Evolutionary conservation across 352 stramenopile genomes (phyloP), one percentile per base, ranked within the genome.

Genomic region (Phytophthora hybrid): DNA sequence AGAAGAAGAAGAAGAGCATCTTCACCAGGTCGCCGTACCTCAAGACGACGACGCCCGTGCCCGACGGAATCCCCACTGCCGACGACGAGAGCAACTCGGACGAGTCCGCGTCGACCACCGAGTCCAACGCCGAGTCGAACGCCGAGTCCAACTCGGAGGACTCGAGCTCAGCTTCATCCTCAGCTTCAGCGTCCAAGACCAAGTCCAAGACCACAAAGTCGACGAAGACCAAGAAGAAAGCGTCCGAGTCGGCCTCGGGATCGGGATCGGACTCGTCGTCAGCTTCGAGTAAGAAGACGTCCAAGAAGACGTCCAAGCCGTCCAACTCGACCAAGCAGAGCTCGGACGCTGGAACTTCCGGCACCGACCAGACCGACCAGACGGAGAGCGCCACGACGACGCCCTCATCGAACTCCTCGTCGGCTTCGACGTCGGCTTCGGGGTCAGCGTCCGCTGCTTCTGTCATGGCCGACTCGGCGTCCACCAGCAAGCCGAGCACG

Each of bases 1-100:
- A 80, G 39, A 73, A 77, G 52, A 76, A 74, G 10, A 69, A 59
- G 60, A 73, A 69, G 11, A 62, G 49, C 16, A 62, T 74, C 44
- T 82, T 82, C 26, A 82, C 76, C 46, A 77, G 73, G 57, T 82
- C 76, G 8, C 76, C 76, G 21, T 80, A 67, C 37, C 65, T 82
- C 13, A 49, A 73, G 59, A 58, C 73, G 37, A 69, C 76, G 29
- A 82, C 76, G 13, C 76, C 76, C 34, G 76, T 77, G 51, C 76
- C 76, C 13, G 78, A 82, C 23, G 76, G 51, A 37, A 78, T 80
- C 47, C 57, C 63, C 1, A 74, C 71, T 5, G 67, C 74, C 1
- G 13, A 66, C n/a, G 37, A 71, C 9, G 55, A 74, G 18, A 59
- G 57, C 4, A 46, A 53, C 18, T 70, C 61, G 10, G 58, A 73